Evolutionary conservation across 176 grass and related monocot species (phyloP), one percentile per base, ranked within the genome.

Genomic region (Aegilops tauschii): DNA sequence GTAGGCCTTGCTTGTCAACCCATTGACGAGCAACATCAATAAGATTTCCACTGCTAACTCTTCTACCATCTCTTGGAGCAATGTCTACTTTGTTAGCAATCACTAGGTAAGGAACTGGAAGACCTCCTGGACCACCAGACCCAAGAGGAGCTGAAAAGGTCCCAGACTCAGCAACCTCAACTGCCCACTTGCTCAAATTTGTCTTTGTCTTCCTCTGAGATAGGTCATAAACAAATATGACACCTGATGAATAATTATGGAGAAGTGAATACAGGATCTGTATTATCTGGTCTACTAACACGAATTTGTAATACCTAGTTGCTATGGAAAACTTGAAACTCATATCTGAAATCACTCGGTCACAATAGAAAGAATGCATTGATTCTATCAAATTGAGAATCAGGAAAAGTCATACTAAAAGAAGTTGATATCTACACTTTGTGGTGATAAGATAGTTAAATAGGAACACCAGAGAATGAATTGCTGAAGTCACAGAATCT

Each of bases 1-100:
- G 92, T 10, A 99, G 72, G 31, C 97, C 94, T 81, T 99, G 93
- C 80, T 99, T 99, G 84, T 96, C 97, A 73, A 99, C 97, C 97
- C 97, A 99, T 34, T 94, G 94, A 65, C 97, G 92, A 86, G 97
- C 97, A 82, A 96, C 92, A 87, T 96, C 97, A 83, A 99, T 94
- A 75, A 99, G 97, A 92, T 99, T 99, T 75, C 97, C 97, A 87
- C 97, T 99, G 83, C 97, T 99, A 75, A 94, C 90, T 88, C 97
- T 92, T 72, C 80, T 86, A 81, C 97, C 89, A 78, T 96, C 94
- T 78, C 86, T 96, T 36, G 90, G 89, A 83, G 86, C 86, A 91
- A 94, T 90, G 84, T 99, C 97, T 77, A 88, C 92, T 87, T 99
- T 99, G 87, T 99, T 99, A 50, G 90, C 90, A 62, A 99, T 99